These are phyloP conservation scores for Coprinopsis cinerea DNA, from an alignment of 768 basidiomycete species.

Conservation along the genomic window DNA sequence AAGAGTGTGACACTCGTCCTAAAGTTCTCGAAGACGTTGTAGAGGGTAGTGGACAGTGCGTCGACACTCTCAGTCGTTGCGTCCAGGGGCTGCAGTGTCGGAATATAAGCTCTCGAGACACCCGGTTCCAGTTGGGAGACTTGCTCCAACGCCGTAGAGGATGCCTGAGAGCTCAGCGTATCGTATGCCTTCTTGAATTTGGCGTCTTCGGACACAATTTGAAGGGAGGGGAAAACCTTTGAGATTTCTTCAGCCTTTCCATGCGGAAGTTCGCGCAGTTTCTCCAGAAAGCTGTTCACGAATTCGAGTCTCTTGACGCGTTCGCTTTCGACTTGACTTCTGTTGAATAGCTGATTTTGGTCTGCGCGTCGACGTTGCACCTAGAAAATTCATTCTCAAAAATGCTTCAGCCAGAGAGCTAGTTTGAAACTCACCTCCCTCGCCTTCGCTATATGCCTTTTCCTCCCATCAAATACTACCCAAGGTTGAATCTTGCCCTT, in stretches of 20 bases:
- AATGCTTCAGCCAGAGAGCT: background rate
- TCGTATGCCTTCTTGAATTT: conserved; percentile 7
- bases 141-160: conserved; percentile 1
- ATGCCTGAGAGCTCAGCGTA: conserved; percentile 10
- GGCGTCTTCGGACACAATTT: background rate
- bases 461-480: conserved; percentile 74
- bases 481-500: conserved; percentile 43
- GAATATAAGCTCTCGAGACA: no score
- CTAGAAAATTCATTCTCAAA: conserved; percentile 3
- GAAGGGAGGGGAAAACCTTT: background rate
- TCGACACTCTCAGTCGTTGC: no score
- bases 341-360: conserved; percentile 7
- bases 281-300: conserved; percentile 5
- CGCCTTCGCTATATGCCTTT: conserved; percentile 61
- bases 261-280: background rate
- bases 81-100: no score
- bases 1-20: background rate
- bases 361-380: conserved; percentile 5
- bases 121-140: background rate
- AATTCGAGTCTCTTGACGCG: conserved; percentile 9
- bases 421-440: conserved; percentile 47
- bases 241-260: conserved; percentile 1
- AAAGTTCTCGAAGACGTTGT: background rate
- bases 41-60: background rate
- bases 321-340: conserved; percentile 9